These are phyloP conservation scores for Cercospora sp. DNA, from an alignment of 2,329 filamentous ascomycete species.

Conservation along the genomic window DNA sequence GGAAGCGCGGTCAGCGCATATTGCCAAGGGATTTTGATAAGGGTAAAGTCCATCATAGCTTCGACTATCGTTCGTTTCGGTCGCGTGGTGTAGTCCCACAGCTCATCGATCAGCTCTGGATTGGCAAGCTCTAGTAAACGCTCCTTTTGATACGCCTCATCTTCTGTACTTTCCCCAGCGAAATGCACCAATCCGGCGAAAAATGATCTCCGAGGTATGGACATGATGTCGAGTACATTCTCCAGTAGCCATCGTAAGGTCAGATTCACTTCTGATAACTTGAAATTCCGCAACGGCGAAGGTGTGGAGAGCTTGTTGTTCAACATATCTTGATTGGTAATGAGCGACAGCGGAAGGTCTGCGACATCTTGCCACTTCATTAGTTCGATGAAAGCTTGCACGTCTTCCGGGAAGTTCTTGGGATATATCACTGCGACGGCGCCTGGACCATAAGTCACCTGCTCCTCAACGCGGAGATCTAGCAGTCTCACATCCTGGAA, in stretches of 20 bases:
- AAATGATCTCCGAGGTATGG: conserved; percentile 85
- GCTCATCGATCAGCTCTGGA: conserved; percentile 79
- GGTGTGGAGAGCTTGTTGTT: conserved; percentile 37
- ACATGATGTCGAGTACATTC: conserved; percentile 83
- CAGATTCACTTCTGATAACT: conserved; percentile 42
- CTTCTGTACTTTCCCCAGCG: conserved; percentile 61
- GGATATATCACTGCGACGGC: conserved; percentile 81
- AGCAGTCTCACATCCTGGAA: conserved; percentile 93
- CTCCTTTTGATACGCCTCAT: conserved; percentile 62
- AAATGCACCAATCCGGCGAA: conserved; percentile 77
- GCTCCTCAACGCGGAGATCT: conserved; percentile 54
- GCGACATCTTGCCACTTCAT: conserved; percentile 78
- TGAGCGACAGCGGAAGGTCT: conserved; percentile 64
- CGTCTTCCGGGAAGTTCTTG: conserved; percentile 81
- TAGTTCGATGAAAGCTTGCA: conserved; percentile 71
- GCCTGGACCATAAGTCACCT: conserved; percentile 63
- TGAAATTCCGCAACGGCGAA: conserved; percentile 42
- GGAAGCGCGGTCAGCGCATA: conserved; percentile 74
- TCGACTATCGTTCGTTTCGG: conserved; percentile 89
- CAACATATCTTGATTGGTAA: conserved; percentile 34
- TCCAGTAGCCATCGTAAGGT: conserved; percentile 76
- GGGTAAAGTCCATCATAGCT: conserved; percentile 85
- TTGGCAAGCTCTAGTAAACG: conserved; percentile 80
- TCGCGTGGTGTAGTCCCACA: conserved; percentile 93
- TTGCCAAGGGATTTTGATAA: conserved; percentile 75